These are phyloP conservation scores for Silene conica DNA, from an alignment of 148 eudicot species.

Conservation along the genomic window DNA sequence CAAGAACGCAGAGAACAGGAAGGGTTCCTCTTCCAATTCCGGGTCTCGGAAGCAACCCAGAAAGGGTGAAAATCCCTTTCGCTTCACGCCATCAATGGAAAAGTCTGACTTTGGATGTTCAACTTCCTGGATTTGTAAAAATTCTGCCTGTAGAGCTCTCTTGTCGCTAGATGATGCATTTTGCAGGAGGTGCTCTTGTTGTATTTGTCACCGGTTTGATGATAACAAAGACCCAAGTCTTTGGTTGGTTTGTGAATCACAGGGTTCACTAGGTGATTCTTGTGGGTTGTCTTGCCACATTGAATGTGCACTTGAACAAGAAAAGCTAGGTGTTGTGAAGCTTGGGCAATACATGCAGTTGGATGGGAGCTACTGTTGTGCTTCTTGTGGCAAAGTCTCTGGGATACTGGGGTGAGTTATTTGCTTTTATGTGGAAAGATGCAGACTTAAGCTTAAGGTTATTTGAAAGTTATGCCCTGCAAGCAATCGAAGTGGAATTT, in stretches of 20 bases:
- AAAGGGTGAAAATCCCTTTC: constrained; percentile 48
- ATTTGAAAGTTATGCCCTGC: too few species aligned
- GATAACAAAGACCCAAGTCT: constrained; percentile 94
- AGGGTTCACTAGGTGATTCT: constrained; percentile 42
- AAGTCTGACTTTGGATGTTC: constrained; percentile 32
- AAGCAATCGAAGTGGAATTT: neutral
- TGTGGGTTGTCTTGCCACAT: constrained; percentile 90
- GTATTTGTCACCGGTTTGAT: constrained; percentile 80
- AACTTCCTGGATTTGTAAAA: constrained; percentile 58
- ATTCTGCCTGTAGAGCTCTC: constrained; percentile 79
- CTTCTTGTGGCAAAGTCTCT: constrained; percentile 91
- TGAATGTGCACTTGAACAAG: constrained; percentile 68
- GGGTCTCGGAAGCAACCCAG: constrained; percentile 41
- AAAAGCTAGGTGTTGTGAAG: constrained; percentile 77
- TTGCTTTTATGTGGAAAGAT: constrained; percentile 7
- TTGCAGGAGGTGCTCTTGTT: constrained; percentile 94
- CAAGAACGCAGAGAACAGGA: constrained; percentile 42
- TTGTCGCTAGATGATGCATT: constrained; percentile 54
- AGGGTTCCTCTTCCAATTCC: constrained; percentile 28
- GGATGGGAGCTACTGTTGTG: constrained; percentile 92
- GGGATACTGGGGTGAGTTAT: constrained; percentile 73
- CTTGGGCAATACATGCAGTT: constrained; percentile 66
- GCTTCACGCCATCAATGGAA: constrained; percentile 24
- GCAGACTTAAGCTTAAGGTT: neutral
- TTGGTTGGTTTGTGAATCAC: constrained; percentile 82